phyloP scores from a whole-genome alignment of 1,284 basidiomycete genomes.

The Coniophora puteana region DNA sequence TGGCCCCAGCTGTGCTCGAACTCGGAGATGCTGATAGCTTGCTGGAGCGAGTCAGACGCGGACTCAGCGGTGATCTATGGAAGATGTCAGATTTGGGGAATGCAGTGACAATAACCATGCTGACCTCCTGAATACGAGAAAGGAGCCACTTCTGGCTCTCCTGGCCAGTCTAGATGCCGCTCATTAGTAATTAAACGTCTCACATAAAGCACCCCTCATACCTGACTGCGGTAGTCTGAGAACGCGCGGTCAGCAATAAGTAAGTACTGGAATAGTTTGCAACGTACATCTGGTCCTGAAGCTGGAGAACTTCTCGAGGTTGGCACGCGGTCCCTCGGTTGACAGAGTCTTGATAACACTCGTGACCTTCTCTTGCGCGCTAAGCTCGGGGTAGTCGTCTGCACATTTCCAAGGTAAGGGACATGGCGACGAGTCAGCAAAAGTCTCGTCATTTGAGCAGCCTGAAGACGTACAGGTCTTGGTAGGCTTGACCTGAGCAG shows the following conservation, averaged over 20 bases:
- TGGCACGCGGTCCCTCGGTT: conserved; percentile 61
- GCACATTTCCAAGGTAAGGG: conserved; percentile 11
- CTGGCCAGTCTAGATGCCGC: conserved; percentile 58
- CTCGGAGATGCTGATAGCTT: conserved; percentile 67
- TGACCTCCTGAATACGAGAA: conserved; percentile 65
- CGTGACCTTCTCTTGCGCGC: conserved; percentile 53
- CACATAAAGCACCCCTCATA: conserved; percentile 31
- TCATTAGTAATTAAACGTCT: conserved; percentile 10
- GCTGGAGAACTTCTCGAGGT: conserved; percentile 71
- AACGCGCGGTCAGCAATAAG: conserved; percentile 27
- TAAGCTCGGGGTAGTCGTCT: conserved; percentile 57
- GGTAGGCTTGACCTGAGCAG: conserved; percentile 33
- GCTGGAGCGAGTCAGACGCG: conserved; percentile 52
- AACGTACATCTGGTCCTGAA: conserved; percentile 68
- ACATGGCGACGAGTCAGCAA: background rate
- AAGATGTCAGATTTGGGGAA: conserved; percentile 9
- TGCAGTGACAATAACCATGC: conserved; percentile 8
- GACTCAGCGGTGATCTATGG: conserved; percentile 62
- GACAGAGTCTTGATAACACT: conserved; percentile 64
- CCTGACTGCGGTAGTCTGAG: conserved; percentile 76
- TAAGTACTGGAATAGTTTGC: conserved; percentile 14
- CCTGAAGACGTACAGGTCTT: conserved; percentile 33
- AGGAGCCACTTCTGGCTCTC: conserved; percentile 85
- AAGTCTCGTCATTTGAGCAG: background rate
- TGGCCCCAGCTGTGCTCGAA: conserved; percentile 93